A percentile compares a stretch with the other conserved stretches of the same genome.
phyloP scores from a whole-genome alignment of 2,329 filamentous ascomycete species.

The Allantophomopsis lycopodina region DNA sequence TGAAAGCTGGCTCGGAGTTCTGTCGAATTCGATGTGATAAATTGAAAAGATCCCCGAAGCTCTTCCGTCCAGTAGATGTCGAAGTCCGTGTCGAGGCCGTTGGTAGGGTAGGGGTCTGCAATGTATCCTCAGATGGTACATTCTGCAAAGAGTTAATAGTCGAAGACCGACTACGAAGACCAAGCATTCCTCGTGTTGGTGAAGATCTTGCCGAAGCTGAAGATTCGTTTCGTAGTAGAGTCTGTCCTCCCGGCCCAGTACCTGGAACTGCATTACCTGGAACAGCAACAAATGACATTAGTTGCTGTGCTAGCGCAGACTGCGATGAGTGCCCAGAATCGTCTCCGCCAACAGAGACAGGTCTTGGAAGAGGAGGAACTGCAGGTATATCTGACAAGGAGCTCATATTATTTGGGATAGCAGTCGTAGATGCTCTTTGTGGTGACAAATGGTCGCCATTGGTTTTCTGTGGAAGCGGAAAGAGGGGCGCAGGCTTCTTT shows the following conservation, averaged over 20 bases:
- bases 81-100: conserved; percentile 45
- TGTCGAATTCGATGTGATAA: conserved; percentile 65
- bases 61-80: conserved; percentile 81
- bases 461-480: conserved; percentile 71
- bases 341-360: conserved; percentile 6
- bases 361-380: conserved; percentile 24
- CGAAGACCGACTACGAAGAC: conserved; percentile 66
- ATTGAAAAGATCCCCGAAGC: conserved; percentile 79
- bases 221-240: conserved; percentile 44
- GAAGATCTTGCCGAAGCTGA: conserved; percentile 56
- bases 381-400: conserved; percentile 14
- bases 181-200: conserved; percentile 43
- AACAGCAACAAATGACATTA: conserved; percentile 3
- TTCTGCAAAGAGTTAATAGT: conserved; percentile 76
- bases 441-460: conserved; percentile 20
- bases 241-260: conserved; percentile 23
- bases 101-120: conserved; percentile 46
- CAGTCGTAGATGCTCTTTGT: conserved; percentile 28
- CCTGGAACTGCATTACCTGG: conserved; percentile 2
- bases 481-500: conserved; percentile 63
- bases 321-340: not conserved
- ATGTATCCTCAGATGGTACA: conserved; percentile 56
- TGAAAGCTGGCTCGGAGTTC: conserved; percentile 58
- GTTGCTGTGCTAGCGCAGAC: not conserved
- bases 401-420: conserved; percentile 24